Conservation (phyloP, 345 rosid genomes). For the Rhodamnia rubescens region DNA sequence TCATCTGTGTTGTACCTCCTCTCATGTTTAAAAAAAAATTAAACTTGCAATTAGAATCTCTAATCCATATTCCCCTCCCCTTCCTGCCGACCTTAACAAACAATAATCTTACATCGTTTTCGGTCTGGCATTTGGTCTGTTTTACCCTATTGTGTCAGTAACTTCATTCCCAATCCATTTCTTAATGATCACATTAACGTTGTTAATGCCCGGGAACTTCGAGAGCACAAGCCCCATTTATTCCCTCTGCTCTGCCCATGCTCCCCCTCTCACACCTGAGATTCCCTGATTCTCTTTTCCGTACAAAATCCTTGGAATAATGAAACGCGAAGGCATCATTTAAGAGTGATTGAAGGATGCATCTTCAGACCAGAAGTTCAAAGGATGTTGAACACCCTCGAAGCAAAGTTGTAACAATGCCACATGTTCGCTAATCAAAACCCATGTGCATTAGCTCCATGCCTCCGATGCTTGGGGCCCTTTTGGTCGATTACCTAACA, state of each 20-base stretch:
- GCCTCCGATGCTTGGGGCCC: neutral
- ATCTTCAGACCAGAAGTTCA: neutral
- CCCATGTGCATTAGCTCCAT: neutral
- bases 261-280: neutral
- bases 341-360: too few species aligned
- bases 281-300: neutral
- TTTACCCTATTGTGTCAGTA: neutral
- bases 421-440: neutral
- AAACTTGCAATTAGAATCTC: neutral
- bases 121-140: neutral
- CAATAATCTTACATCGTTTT: neutral
- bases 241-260: neutral
- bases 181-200: neutral
- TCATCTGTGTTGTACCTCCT: neutral
- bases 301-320: neutral
- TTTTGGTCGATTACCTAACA: neutral
- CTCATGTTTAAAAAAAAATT: neutral
- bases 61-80: neutral
- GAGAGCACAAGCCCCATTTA: neutral
- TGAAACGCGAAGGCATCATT: neutral
- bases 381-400: neutral
- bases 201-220: neutral
- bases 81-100: neutral
- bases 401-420: neutral
- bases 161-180: neutral